Conservation (phyloP, 2,329 filamentous ascomycete species). For the Metarhizium brunneum region DNA sequence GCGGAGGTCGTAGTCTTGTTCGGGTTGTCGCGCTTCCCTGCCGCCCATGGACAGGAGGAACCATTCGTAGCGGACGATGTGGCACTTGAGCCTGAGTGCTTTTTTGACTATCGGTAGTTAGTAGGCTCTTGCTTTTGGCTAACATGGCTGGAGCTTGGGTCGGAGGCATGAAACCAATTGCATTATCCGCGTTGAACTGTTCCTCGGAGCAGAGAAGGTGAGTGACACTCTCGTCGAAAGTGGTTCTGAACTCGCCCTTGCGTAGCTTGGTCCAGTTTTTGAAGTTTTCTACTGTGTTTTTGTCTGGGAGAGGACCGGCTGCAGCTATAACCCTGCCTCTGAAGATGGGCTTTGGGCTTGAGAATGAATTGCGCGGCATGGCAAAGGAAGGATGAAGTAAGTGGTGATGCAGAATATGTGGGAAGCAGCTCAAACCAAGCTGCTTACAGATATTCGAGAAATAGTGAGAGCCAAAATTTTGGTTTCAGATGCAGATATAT, state of each 20-base stretch:
- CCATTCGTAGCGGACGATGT: slow-evolving; percentile 43
- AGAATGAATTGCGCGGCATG: neutral
- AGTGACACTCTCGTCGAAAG: slow-evolving; percentile 49
- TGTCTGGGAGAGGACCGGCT: slow-evolving; percentile 46
- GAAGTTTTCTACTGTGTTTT: slow-evolving; percentile 45
- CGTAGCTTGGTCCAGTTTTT: slow-evolving; percentile 55
- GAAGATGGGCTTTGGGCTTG: slow-evolving; percentile 34
- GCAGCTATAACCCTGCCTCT: slow-evolving; percentile 43
- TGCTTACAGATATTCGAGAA: no score
- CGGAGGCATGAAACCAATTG: slow-evolving; percentile 22
- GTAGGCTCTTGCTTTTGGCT: neutral
- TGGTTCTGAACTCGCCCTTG: slow-evolving; percentile 46
- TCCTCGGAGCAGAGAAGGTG: slow-evolving; percentile 62
- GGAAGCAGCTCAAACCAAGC: neutral
- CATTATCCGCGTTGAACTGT: slow-evolving; percentile 42
- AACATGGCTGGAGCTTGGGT: neutral
- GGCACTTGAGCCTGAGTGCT: slow-evolving; percentile 25
- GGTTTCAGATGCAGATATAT: no score
- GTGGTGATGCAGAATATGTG: neutral
- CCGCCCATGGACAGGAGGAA: slow-evolving; percentile 34
- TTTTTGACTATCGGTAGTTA: slow-evolving; percentile 20
- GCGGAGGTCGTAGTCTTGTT: slow-evolving; percentile 33
- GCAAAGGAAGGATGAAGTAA: neutral
- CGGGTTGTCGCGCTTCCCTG: slow-evolving; percentile 10
- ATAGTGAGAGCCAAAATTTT: no score